Conservation (phyloP, 2,329 filamentous ascomycete species). For the Paecilomyces sp. region DNA sequence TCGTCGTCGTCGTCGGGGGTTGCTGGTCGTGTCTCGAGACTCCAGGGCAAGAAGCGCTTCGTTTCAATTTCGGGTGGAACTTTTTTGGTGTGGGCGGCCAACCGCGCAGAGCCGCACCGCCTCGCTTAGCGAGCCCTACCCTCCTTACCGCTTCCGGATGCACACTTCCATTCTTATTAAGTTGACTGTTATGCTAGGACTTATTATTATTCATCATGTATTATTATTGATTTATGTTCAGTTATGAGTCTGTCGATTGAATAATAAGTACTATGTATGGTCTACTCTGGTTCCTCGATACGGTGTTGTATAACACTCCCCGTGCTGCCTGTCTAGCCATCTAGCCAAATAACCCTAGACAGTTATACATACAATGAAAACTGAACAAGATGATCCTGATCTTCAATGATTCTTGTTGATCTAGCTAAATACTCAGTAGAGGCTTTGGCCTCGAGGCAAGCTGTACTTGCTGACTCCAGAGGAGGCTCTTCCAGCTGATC, state of each 20-base stretch:
- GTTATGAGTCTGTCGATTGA: too few species aligned
- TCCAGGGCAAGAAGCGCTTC: constrained; percentile 23
- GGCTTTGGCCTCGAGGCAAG: neutral
- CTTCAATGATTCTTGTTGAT: neutral
- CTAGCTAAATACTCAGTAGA: neutral
- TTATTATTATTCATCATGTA: too few species aligned
- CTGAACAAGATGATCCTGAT: neutral
- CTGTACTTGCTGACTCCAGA: neutral
- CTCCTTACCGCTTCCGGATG: constrained; percentile 19
- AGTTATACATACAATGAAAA: neutral
- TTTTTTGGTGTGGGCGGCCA: constrained; percentile 36
- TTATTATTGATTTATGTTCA: too few species aligned
- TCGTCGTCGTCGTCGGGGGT: constrained; percentile 36
- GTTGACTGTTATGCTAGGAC: too few species aligned
- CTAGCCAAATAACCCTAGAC: too few species aligned
- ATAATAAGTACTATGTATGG: too few species aligned
- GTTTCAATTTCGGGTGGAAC: constrained; percentile 27
- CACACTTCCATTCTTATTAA: too few species aligned
- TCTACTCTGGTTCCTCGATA: too few species aligned
- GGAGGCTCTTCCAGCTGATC: neutral
- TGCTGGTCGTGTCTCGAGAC: constrained; percentile 40
- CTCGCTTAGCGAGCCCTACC: constrained; percentile 41
- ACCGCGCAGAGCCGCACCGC: constrained; percentile 27
- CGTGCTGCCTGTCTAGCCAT: too few species aligned
- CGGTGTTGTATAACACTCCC: too few species aligned